Evolutionary conservation across 495 filamentous ascomycete genomes (phyloP).

Genomic region (Penicillium nucicola): DNA sequence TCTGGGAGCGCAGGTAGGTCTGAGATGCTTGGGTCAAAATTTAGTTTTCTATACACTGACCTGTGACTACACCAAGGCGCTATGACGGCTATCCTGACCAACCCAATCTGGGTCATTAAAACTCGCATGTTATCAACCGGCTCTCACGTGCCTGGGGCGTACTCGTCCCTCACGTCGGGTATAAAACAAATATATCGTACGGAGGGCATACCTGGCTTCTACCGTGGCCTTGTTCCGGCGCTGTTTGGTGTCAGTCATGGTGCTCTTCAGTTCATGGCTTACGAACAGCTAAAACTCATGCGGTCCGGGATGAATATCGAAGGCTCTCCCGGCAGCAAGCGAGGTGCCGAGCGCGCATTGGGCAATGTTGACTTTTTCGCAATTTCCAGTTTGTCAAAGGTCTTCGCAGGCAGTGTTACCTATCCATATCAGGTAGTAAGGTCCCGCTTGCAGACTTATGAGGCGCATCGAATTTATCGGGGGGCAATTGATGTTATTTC

Average conservation of each 20-base stretch:
- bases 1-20: slow-evolving; percentile 67
- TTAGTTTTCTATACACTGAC: not conserved
- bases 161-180: slow-evolving; percentile 71
- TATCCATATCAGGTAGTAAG: slow-evolving; percentile 94
- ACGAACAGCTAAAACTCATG: slow-evolving; percentile 78
- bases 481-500: slow-evolving; percentile 67
- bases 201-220: slow-evolving; percentile 78
- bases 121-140: slow-evolving; percentile 93
- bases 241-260: slow-evolving; percentile 92
- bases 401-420: slow-evolving; percentile 80
- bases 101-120: slow-evolving; percentile 98
- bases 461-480: slow-evolving; percentile 61
- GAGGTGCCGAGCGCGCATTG: slow-evolving; percentile 36
- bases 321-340: not conserved
- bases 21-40: not conserved
- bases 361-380: slow-evolving; percentile 73
- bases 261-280: slow-evolving; percentile 93
- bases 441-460: slow-evolving; percentile 82
- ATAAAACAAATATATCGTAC: slow-evolving; percentile 55
- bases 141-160: slow-evolving; percentile 69
- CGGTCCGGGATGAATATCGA: slow-evolving; percentile 22
- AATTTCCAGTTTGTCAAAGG: slow-evolving; percentile 77
- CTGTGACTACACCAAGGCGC: slow-evolving; percentile 38
- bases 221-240: slow-evolving; percentile 76
- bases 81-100: slow-evolving; percentile 76